phyloP scores from a whole-genome alignment of 139 green algal species.

The Chloropicon primus region DNA sequence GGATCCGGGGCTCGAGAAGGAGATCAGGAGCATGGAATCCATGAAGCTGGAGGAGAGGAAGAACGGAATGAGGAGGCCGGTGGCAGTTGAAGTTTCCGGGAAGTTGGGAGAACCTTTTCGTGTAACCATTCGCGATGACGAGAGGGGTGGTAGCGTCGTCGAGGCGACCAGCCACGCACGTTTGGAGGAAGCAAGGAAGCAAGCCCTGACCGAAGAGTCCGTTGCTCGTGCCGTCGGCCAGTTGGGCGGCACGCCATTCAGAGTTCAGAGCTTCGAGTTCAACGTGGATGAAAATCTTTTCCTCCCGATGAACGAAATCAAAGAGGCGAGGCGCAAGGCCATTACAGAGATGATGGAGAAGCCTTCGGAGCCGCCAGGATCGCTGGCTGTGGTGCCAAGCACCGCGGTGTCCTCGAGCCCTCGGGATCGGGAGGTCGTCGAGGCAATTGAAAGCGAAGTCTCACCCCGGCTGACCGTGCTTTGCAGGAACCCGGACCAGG shows the following conservation, averaged over 20 bases:
- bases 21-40: neutral
- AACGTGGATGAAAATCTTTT: slow-evolving; percentile 1
- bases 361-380: neutral
- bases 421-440: no score
- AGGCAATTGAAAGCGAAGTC: no score
- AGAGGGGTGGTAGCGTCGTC: no score
- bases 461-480: slow-evolving; percentile 57
- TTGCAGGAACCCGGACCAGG: slow-evolving; percentile 54
- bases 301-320: slow-evolving; percentile 9
- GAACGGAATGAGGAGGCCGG: neutral
- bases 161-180: no score
- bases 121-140: no score
- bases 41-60: neutral
- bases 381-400: no score
- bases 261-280: neutral
- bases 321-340: slow-evolving; percentile 33
- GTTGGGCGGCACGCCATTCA: neutral
- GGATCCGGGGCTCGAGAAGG: neutral
- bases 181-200: neutral
- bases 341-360: slow-evolving; percentile 35
- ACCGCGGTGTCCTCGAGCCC: no score
- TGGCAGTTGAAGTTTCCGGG: neutral
- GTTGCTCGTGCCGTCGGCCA: neutral
- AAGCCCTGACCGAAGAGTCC: neutral
- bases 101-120: neutral